These are phyloP conservation scores for Aschersonia sp. DNA, from an alignment of 2,329 filamentous ascomycete genomes.

Conservation along the genomic window DNA sequence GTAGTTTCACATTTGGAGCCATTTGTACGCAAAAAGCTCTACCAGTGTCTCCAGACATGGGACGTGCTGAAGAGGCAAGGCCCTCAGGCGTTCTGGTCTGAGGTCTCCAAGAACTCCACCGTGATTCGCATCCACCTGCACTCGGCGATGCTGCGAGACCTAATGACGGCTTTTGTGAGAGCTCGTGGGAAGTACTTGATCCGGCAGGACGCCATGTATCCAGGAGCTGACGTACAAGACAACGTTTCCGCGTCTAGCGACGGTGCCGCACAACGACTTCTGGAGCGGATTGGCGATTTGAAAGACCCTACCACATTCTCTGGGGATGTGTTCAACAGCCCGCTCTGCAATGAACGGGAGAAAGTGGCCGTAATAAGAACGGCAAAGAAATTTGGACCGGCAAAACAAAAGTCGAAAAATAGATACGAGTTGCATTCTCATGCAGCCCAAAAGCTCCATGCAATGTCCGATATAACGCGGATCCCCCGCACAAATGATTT, in stretches of 20 bases:
- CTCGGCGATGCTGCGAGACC: not conserved
- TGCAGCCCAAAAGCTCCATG: constrained; percentile 2
- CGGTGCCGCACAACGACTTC: not conserved
- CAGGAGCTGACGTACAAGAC: not conserved
- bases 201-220: not conserved
- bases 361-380: not conserved
- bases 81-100: not conserved
- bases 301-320: not conserved
- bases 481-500: not conserved
- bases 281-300: not conserved
- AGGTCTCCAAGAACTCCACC: not conserved
- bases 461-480: not conserved
- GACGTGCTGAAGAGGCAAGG: not conserved
- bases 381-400: constrained; percentile 3
- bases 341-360: constrained; percentile 1
- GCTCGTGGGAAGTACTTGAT: not conserved
- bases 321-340: constrained; percentile 1
- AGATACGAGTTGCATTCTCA: constrained; percentile 2
- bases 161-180: not conserved
- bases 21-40: not conserved
- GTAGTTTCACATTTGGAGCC: not conserved
- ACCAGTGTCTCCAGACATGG: not conserved
- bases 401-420: constrained; percentile 3
- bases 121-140: not conserved
- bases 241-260: not conserved